Evolutionary conservation across 345 rosid genomes (phyloP).

Genomic region (Eucalyptus erythrocorys): DNA sequence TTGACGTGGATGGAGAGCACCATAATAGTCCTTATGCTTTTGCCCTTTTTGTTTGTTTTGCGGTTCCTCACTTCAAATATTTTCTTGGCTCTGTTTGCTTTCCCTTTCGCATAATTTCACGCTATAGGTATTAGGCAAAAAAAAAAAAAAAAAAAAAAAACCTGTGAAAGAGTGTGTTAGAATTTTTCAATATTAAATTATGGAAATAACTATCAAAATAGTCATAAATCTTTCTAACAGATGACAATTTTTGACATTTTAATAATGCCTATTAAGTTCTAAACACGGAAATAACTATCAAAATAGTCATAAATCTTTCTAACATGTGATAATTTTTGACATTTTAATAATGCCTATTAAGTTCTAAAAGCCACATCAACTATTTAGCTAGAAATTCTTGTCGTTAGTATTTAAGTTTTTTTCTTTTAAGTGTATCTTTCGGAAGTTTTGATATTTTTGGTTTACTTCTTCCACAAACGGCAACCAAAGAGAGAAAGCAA

Average conservation of each 20-base stretch:
- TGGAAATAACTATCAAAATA: neutral
- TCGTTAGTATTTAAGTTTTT: accelerated
- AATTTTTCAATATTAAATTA: neutral
- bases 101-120: neutral
- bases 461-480: no score
- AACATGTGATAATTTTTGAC: accelerated
- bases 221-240: accelerated
- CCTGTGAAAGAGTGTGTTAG: neutral
- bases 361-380: no score
- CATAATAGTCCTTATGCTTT: neutral
- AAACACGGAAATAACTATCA: neutral
- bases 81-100: neutral
- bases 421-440: no score
- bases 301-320: neutral
- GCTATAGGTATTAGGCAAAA: neutral
- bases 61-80: neutral
- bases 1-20: neutral
- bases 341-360: neutral
- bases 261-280: no score
- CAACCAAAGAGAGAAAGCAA: neutral
- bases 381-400: accelerated
- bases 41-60: neutral
- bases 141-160: neutral
- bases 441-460: no score
- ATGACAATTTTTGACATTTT: neutral